A percentile compares a stretch with the other conserved stretches of the same genome.
phyloP scores from a whole-genome alignment of 2,329 filamentous ascomycete genomes.

The Trichoderma oligosporum region DNA sequence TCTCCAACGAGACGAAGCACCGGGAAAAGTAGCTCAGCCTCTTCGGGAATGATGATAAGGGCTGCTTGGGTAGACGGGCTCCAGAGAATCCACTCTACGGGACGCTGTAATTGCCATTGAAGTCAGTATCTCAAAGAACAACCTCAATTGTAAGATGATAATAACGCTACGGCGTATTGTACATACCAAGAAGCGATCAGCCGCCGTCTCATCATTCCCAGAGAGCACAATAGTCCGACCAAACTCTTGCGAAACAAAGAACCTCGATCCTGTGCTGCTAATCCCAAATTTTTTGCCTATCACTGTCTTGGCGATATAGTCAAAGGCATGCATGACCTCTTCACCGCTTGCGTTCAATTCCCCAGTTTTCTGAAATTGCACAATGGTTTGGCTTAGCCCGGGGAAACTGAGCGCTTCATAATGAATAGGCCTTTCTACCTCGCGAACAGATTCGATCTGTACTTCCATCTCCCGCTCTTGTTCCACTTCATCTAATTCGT shows the following conservation, averaged over 20 bases:
- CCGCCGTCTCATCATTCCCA: neutral
- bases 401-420: conserved; percentile 41
- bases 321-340: conserved; percentile 34
- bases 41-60: conserved; percentile 59
- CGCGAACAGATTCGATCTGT: conserved; percentile 55
- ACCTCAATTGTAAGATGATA: neutral
- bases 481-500: conserved; percentile 57
- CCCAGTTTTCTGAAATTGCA: conserved; percentile 45
- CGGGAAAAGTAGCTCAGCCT: conserved; percentile 54
- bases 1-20: conserved; percentile 31
- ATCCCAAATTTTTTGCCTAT: conserved; percentile 34
- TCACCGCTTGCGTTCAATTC: conserved; percentile 11
- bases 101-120: conserved; percentile 30
- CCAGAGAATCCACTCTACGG: conserved; percentile 62
- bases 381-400: conserved; percentile 46
- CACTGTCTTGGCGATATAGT: conserved; percentile 35
- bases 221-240: conserved; percentile 12
- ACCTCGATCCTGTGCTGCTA: conserved; percentile 5
- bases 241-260: conserved; percentile 37
- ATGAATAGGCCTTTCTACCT: conserved; percentile 46
- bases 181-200: conserved; percentile 19
- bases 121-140: neutral
- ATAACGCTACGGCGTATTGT: neutral
- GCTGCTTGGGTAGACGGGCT: conserved; percentile 44
- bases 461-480: conserved; percentile 57